Base-by-base conservation (phyloP, 108 stramenopile genomes). In the Thalassiosira profunda region DNA sequence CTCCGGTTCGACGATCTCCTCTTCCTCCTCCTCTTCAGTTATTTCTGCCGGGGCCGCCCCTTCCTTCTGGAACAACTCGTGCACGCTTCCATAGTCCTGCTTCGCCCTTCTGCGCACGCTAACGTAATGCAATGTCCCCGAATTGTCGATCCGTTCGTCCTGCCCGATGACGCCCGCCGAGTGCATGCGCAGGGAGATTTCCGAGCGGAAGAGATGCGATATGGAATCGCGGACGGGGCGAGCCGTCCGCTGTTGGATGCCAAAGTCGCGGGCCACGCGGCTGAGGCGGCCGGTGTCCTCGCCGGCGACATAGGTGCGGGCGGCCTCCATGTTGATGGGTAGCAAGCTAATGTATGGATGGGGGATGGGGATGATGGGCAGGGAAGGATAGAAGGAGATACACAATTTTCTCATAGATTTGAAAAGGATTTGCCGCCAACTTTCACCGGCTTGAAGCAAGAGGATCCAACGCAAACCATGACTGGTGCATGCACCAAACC, bases 261-360 rank as follows among this genome's bases (percentile, higher is more conserved):
- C 86, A 51, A 87, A 84, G 37, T 84, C 76, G 44, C 79, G 79
- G 11, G 86, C 86, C 69, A 82, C 43, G 34, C 61, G 58, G 34
- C 74, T 76, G 31, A 87, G 65, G 2, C 86, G 76, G 17, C 70
- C 55, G 14, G 73, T 57, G 67, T 87, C 86, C 69, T 87, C 86
- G 21, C 86, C 86, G 17, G 86, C 86, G 3, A 74, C 78, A 70
- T 87, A 87, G 43, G 86, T 84, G n/a, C n/a, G n/a, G n/a, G n/a
- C n/a, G n/a, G n/a, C n/a, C n/a, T n/a, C n/a, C n/a, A n/a, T n/a
- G n/a, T n/a, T n/a, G n/a, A n/a, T n/a, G n/a, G n/a, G n/a, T n/a
- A n/a, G n/a, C n/a, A n/a, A n/a, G n/a, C n/a, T n/a, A n/a, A n/a
- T n/a, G n/a, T n/a, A n/a, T n/a, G n/a, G n/a, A n/a, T n/a, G n/a